Conservation (phyloP, 768 basidiomycete genomes). For the Tubosaeta sp. region DNA sequence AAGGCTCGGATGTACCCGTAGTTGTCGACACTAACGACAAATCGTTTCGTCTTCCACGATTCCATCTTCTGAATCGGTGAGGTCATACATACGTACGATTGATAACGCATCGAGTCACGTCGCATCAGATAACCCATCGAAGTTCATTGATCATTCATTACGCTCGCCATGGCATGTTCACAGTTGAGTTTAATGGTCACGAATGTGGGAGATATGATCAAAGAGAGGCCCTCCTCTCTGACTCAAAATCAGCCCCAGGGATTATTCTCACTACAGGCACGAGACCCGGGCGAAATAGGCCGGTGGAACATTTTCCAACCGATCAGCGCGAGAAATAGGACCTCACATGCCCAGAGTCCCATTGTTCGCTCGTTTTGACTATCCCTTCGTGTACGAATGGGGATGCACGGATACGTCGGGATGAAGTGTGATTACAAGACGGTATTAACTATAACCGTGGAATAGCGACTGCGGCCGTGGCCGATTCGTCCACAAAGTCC, state of each 20-base stretch:
- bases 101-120: constrained; percentile 21
- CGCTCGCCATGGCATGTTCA: not conserved
- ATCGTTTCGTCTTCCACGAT: not conserved
- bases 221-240: not conserved
- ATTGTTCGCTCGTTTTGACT: constrained; percentile 10
- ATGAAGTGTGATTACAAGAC: constrained; percentile 8
- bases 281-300: not conserved
- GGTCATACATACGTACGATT: not conserved
- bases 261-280: not conserved
- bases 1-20: not conserved
- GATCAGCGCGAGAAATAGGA: not conserved
- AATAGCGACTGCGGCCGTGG: not conserved
- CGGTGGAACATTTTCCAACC: not conserved
- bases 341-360: not conserved
- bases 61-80: not conserved
- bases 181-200: not conserved
- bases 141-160: constrained; percentile 1
- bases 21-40: constrained; percentile 3
- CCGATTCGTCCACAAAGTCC: not conserved
- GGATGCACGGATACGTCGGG: not conserved
- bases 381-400: not conserved
- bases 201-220: not conserved
- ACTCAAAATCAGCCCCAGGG: not conserved
- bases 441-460: not conserved
- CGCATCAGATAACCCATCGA: constrained; percentile 1